These are phyloP conservation scores for Lipomyces starkeyi DNA, from an alignment of 805 yeast species.

Conservation along the genomic window DNA sequence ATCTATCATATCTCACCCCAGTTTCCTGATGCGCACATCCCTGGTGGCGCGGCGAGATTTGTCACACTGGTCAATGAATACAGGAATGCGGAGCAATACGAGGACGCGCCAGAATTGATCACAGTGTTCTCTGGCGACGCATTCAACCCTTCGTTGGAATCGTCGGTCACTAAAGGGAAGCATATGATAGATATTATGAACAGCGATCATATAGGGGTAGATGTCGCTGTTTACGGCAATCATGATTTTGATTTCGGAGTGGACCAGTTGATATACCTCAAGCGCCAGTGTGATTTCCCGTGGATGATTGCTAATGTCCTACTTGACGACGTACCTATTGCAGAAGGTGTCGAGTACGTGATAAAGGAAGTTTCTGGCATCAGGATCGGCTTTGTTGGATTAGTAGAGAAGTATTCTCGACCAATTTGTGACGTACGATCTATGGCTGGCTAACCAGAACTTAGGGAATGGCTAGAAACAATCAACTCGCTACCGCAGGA, in stretches of 20 bases:
- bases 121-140: slow-evolving; percentile 40
- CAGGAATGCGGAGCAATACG: slow-evolving; percentile 19
- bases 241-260: slow-evolving; percentile 41
- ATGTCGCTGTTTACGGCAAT: slow-evolving; percentile 40
- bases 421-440: not conserved
- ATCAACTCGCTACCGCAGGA: slow-evolving; percentile 33
- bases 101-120: slow-evolving; percentile 31
- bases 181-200: slow-evolving; percentile 37
- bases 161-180: slow-evolving; percentile 35
- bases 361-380: slow-evolving; percentile 27
- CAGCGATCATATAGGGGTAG: slow-evolving; percentile 30
- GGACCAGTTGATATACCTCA: slow-evolving; percentile 30
- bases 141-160: slow-evolving; percentile 39
- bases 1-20: slow-evolving; percentile 38
- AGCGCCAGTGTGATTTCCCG: slow-evolving; percentile 36
- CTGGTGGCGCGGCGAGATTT: slow-evolving; percentile 41
- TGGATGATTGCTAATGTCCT: slow-evolving; percentile 38
- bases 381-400: slow-evolving; percentile 36
- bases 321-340: slow-evolving; percentile 24
- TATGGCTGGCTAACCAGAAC: not conserved
- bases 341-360: slow-evolving; percentile 28
- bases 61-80: slow-evolving; percentile 37
- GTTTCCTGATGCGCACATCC: slow-evolving; percentile 27
- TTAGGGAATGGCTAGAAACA: slow-evolving; percentile 40
- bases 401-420: slow-evolving; percentile 31